A percentile compares a stretch with the other conserved stretches of the same genome.
Conservation (phyloP, 805 yeast species). For the Kodamaea jinghongensis region DNA sequence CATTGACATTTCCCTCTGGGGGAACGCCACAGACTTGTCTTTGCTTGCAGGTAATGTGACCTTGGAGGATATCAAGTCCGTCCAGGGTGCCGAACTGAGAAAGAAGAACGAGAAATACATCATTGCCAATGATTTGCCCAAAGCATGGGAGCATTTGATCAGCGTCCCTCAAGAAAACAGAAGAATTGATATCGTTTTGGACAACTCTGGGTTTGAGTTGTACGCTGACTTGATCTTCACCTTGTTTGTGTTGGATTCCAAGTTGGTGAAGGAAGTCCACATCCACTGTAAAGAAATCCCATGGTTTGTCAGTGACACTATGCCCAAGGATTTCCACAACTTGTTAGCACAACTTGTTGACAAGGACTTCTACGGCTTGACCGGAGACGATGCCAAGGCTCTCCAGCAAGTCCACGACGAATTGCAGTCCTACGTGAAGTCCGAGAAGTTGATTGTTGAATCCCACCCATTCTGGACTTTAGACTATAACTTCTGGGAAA, state of each 20-base stretch:
- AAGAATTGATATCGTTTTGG: conserved; percentile 80
- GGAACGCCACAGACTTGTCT: conserved; percentile 95
- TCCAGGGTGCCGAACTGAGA: conserved; percentile 88
- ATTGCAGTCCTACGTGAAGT: conserved; percentile 19
- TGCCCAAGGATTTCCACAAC: conserved; percentile 71
- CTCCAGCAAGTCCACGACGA: conserved; percentile 21
- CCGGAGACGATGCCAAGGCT: conserved; percentile 20
- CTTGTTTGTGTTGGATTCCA: conserved; percentile 57
- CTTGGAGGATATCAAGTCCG: conserved; percentile 81
- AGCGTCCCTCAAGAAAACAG: conserved; percentile 24
- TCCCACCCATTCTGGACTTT: conserved; percentile 87
- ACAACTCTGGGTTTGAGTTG: conserved; percentile 93
- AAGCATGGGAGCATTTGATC: conserved; percentile 57
- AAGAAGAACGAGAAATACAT: conserved; percentile 78
- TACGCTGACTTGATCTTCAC: conserved; percentile 77
- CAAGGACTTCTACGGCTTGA: conserved; percentile 47
- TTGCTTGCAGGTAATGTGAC: conserved; percentile 79
- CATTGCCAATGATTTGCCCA: conserved; percentile 67
- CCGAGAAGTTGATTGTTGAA: conserved; percentile 22
- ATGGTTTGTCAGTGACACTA: conserved; percentile 97
- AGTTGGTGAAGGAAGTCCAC: conserved; percentile 60
- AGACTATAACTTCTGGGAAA: conserved; percentile 69
- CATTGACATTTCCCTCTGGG: conserved; percentile 90
- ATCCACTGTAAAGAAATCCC: conserved; percentile 90
- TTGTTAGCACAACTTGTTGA: conserved; percentile 58